Base-by-base conservation (phyloP, 208 protist species). In the Paratrypanosoma confusum region DNA sequence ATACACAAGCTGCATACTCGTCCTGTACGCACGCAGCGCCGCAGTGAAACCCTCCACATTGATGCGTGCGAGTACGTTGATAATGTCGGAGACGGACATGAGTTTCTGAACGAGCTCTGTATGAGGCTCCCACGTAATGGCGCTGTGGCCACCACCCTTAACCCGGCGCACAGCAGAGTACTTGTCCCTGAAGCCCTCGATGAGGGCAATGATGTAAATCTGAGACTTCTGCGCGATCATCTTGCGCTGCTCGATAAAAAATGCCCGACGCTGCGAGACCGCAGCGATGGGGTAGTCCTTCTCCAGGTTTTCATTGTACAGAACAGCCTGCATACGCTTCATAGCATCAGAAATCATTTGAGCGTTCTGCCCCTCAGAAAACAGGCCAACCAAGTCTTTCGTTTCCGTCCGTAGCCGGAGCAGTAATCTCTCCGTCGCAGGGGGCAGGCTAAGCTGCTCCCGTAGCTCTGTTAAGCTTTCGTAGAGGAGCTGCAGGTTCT, bases 1-100 rank as follows among this genome's bases (percentile, higher is more conserved):
- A 50, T 88, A 89, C 0, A 92, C 63, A 37, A 63, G 65, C 47
- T 86, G 83, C 80, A 87, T 87, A 44, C 64, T 65, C n/a, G 60
- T 63, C 20, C 83, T 69, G 38, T 92, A 92, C 25, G 65, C 60
- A 14, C 79, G 75, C 50, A 89, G 64, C 13, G 72, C 66, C 8
- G 52, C 71, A 39, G 58, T 60, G 65, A 75, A 81, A 18, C 67
- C 69, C 44, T 78, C 79, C 40, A 71, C 38, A 39, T 89, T 76
- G 43, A 92, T 78, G 31, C 67, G 65, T 7, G 57, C 50, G 16
- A 88, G 61, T 17, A 77, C 64, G 18, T 56, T 55, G 16, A 92
- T 61, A 34, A 92, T 70, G 33, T 86, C 76, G 20, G 49, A 55
- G 13, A 92, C 60, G 32, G 59, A 53, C 20, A 56, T 37, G 44